Conservation (phyloP, 192 early-diverging fungal species). For the Cetraspora pellucida region DNA sequence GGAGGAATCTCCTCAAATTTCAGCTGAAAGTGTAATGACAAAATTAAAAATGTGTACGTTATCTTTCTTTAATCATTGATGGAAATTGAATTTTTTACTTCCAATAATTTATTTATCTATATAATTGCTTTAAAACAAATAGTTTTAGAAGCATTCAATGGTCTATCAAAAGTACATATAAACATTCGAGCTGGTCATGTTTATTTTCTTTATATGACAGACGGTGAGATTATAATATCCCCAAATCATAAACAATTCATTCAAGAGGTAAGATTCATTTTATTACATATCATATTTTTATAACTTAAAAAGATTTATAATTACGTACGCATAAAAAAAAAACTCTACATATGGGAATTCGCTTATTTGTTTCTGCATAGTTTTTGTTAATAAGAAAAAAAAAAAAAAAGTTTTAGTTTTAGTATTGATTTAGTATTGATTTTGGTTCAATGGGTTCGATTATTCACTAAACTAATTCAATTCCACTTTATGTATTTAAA, state of each 20-base stretch:
- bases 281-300: neutral
- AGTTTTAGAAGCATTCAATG: slow-evolving; percentile 25
- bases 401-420: neutral
- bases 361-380: no score
- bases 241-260: neutral
- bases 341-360: no score
- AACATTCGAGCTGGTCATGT: slow-evolving; percentile 46
- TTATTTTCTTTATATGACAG: slow-evolving; percentile 21
- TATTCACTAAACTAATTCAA: neutral
- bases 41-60: slow-evolving; percentile 28
- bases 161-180: slow-evolving; percentile 34
- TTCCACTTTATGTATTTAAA: slow-evolving; percentile 24
- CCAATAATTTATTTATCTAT: no score
- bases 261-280: slow-evolving; percentile 3
- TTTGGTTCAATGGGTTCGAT: no score
- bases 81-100: no score
- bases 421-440: no score
- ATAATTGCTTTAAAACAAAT: neutral
- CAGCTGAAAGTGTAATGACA: slow-evolving; percentile 42
- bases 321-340: no score
- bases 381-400: neutral
- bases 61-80: neutral
- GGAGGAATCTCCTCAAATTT: slow-evolving; percentile 43
- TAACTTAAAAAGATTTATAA: neutral
- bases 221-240: neutral